phyloP scores from a whole-genome alignment of 257 asterid genomes.

The Forsythia viridissima region DNA sequence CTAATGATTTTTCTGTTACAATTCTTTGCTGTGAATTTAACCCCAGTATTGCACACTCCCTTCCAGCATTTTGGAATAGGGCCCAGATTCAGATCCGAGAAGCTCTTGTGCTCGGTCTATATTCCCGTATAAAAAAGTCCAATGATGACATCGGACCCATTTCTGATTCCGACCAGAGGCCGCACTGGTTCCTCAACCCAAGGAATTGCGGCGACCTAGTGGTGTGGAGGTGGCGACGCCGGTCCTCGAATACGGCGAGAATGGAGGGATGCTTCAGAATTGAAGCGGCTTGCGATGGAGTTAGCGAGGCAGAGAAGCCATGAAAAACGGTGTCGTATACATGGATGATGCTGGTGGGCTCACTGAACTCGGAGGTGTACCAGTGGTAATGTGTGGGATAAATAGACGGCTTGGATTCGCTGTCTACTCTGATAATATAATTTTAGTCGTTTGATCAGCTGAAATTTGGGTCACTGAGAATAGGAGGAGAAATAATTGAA shows the following conservation, averaged over 20 bases:
- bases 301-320: conserved; percentile 84
- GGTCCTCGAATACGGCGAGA: conserved; percentile 79
- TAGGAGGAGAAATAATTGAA: conserved; percentile 16
- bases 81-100: conserved; percentile 84
- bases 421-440: conserved; percentile 74
- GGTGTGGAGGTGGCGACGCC: conserved; percentile 83
- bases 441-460: conserved; percentile 48
- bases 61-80: conserved; percentile 84
- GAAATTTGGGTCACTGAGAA: conserved; percentile 19
- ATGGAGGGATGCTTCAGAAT: conserved; percentile 67
- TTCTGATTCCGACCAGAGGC: conserved; percentile 91
- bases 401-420: conserved; percentile 74
- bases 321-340: conserved; percentile 83
- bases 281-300: conserved; percentile 61
- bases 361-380: conserved; percentile 81
- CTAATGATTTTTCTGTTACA: conserved; percentile 84
- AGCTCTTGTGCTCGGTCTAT: conserved; percentile 95
- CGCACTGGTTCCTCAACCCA: conserved; percentile 84
- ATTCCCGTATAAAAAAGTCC: conserved; percentile 90
- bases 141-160: conserved; percentile 83
- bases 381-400: conserved; percentile 90
- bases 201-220: conserved; percentile 97
- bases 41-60: conserved; percentile 72
- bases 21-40: conserved; percentile 39
- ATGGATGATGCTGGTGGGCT: conserved; percentile 72